Evolutionary conservation across 2,329 filamentous ascomycete genomes (phyloP).

Genomic region (Epicoccum nigrum): DNA sequence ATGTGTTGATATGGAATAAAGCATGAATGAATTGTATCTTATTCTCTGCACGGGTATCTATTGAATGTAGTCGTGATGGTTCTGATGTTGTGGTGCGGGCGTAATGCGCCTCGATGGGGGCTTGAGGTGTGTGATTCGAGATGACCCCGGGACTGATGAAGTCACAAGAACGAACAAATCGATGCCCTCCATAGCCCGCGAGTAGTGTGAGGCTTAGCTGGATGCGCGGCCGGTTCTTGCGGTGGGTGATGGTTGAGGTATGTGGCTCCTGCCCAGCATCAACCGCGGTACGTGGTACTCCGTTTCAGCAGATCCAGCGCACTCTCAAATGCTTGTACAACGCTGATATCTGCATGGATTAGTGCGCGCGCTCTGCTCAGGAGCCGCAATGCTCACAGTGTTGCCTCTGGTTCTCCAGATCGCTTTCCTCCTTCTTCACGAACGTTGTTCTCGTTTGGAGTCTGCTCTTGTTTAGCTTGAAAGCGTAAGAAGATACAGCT

Average conservation of each 20-base stretch:
- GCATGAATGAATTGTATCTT: not conserved
- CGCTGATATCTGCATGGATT: conserved; percentile 48
- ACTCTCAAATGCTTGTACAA: conserved; percentile 57
- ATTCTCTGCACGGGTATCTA: not conserved
- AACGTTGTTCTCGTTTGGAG: conserved; percentile 79
- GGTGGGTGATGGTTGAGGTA: conserved; percentile 24
- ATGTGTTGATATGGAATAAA: conserved; percentile 1
- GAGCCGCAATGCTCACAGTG: conserved; percentile 68
- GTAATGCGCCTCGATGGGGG: not conserved
- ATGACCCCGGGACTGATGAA: not conserved
- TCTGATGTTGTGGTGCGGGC: not conserved
- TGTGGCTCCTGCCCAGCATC: conserved; percentile 36
- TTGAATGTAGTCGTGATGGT: not conserved
- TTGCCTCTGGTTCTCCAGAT: conserved; percentile 73
- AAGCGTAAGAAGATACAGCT: not conserved
- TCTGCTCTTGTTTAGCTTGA: conserved; percentile 50
- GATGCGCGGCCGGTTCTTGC: not conserved
- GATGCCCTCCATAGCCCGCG: not conserved
- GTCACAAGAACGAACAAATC: conserved; percentile 1
- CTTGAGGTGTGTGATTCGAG: not conserved
- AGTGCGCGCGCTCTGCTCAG: not conserved
- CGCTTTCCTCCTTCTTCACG: conserved; percentile 75
- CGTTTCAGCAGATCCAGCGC: conserved; percentile 54
- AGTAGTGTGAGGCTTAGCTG: not conserved
- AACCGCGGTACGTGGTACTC: conserved; percentile 26